phyloP scores from a whole-genome alignment of 805 yeast genomes.

The Saturnispora hagleri region DNA sequence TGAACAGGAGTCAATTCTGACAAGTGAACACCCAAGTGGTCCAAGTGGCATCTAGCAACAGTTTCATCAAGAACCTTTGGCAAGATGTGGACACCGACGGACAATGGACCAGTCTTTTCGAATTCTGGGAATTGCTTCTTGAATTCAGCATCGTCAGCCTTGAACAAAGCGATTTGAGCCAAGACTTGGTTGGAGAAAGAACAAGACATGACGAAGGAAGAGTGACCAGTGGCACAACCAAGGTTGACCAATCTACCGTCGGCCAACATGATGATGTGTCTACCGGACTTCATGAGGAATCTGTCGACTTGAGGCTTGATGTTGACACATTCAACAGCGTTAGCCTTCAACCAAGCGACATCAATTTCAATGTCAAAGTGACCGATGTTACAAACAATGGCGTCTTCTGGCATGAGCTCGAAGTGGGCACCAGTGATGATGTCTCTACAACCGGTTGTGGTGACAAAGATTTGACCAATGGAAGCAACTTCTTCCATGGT shows the following conservation, averaged over 20 bases:
- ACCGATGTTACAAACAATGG: slow-evolving; percentile 99
- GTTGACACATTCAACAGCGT: slow-evolving; percentile 89
- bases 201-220: slow-evolving; percentile 98
- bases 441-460: slow-evolving; percentile 99
- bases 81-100: slow-evolving; percentile 85
- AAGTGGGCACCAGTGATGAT: slow-evolving; percentile 88
- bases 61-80: slow-evolving; percentile 99
- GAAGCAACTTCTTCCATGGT: slow-evolving; percentile 92
- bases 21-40: slow-evolving; percentile 85
- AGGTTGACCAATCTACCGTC: slow-evolving; percentile 99
- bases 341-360: slow-evolving; percentile 96
- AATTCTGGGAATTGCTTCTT: slow-evolving; percentile 79
- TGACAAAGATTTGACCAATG: slow-evolving; percentile 93
- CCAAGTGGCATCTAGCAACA: slow-evolving; percentile 94
- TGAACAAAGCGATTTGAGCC: slow-evolving; percentile 97
- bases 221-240: slow-evolving; percentile 99
- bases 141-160: slow-evolving; percentile 74
- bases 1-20: slow-evolving; percentile 68
- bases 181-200: slow-evolving; percentile 99
- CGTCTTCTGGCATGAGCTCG: slow-evolving; percentile 94
- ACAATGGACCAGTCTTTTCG: slow-evolving; percentile 85
- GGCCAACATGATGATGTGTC: slow-evolving; percentile 91
- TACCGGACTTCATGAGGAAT: slow-evolving; percentile 79
- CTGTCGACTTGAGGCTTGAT: slow-evolving; percentile 99
- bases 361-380: slow-evolving; percentile 99